A percentile compares a stretch with the other conserved stretches of the same genome.
Conservation (phyloP, 2,329 filamentous ascomycete species). For the Rhynchosporium agropyri region DNA sequence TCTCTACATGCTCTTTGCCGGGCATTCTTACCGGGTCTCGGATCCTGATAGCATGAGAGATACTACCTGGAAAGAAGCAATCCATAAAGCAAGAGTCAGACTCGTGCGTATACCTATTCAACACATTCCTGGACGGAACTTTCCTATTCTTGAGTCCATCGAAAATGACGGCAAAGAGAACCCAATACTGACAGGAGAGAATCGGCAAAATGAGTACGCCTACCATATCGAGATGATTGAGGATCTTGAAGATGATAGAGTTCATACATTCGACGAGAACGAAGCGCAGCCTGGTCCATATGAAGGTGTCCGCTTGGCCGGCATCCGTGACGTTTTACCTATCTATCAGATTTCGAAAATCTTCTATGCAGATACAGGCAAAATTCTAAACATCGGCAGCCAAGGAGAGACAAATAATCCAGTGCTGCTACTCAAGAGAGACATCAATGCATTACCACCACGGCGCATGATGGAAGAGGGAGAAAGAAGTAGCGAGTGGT, state of each 20-base stretch:
- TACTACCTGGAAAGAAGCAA: slow-evolving; percentile 90
- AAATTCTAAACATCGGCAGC: slow-evolving; percentile 70
- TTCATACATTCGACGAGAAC: slow-evolving; percentile 66
- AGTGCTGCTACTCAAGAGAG: slow-evolving; percentile 67
- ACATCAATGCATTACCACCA: slow-evolving; percentile 66
- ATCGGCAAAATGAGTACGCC: slow-evolving; percentile 57
- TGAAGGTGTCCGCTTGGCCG: slow-evolving; percentile 62
- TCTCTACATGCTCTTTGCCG: slow-evolving; percentile 91
- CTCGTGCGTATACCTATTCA: slow-evolving; percentile 49
- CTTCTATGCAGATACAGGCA: slow-evolving; percentile 76
- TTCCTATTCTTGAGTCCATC: slow-evolving; percentile 23
- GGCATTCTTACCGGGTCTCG: slow-evolving; percentile 63
- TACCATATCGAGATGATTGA: slow-evolving; percentile 72
- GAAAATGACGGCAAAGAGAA: slow-evolving; percentile 40
- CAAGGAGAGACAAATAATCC: slow-evolving; percentile 69
- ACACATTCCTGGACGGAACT: slow-evolving; percentile 1
- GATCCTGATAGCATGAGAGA: slow-evolving; percentile 35
- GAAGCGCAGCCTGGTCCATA: slow-evolving; percentile 56
- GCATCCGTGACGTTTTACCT: slow-evolving; percentile 67
- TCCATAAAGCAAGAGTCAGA: slow-evolving; percentile 88
- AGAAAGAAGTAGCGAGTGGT: slow-evolving; percentile 32
- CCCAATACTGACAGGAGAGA: slow-evolving; percentile 34
- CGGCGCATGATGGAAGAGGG: slow-evolving; percentile 62
- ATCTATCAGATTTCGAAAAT: slow-evolving; percentile 76
- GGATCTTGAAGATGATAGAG: slow-evolving; percentile 69